A percentile compares a stretch with the other conserved stretches of the same genome.
Evolutionary conservation across 306 rosid species (phyloP).

Genomic region (Cucurbita pepo): DNA sequence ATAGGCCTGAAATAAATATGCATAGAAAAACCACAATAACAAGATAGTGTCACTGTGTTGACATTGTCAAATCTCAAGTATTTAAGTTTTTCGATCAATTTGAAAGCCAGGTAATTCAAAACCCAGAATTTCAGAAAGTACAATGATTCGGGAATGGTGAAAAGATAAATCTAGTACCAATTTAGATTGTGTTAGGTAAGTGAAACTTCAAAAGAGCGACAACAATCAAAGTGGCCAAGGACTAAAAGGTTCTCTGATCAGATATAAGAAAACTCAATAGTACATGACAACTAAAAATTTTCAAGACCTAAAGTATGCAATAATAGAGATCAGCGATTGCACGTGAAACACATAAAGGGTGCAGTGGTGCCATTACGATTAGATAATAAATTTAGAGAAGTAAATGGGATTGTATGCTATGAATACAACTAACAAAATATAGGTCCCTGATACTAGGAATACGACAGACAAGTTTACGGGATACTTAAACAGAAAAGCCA

Average conservation of each 20-base stretch:
- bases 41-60: neutral
- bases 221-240: neutral
- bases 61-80: neutral
- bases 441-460: neutral
- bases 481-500: neutral
- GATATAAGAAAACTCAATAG: neutral
- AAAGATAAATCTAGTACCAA: neutral
- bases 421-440: neutral
- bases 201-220: neutral
- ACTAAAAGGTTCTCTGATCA: neutral
- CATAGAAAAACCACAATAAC: constrained; percentile 12
- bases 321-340: neutral
- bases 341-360: neutral
- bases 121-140: neutral
- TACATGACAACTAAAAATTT: neutral
- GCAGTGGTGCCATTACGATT: neutral
- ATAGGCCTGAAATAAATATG: constrained; percentile 55
- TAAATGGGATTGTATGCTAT: neutral
- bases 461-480: neutral
- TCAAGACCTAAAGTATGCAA: neutral
- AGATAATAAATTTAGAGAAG: neutral
- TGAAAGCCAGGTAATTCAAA: neutral
- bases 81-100: neutral
- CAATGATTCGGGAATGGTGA: neutral
- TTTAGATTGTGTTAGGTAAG: neutral